A percentile compares a stretch with the other conserved stretches of the same genome.
These are phyloP conservation scores for Leptoxyphium fumago DNA, from an alignment of 2,329 filamentous ascomycete species.

Conservation along the genomic window DNA sequence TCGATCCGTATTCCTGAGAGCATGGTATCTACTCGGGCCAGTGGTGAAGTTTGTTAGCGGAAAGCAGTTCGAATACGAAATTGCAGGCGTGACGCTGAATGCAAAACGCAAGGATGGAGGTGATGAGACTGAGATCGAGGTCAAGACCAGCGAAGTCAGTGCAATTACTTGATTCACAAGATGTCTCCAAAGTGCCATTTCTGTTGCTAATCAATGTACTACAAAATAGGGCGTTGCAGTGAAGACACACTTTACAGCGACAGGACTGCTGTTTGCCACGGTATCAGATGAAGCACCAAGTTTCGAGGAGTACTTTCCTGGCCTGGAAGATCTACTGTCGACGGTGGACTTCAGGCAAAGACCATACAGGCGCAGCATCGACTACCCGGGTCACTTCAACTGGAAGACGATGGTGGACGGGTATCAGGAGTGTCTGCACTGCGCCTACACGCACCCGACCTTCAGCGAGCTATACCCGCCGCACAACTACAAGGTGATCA, in stretches of 20 bases:
- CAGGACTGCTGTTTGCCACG: conserved; percentile 38
- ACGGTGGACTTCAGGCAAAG: conserved; percentile 40
- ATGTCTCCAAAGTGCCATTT: no score
- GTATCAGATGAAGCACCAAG: conserved; percentile 32
- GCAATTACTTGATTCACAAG: no score
- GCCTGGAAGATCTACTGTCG: conserved; percentile 33
- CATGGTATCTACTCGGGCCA: conserved; percentile 26
- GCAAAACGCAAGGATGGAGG: conserved; percentile 23
- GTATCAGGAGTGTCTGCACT: conserved; percentile 39
- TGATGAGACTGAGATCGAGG: conserved; percentile 25
- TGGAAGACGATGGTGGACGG: conserved; percentile 48
- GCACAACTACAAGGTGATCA: conserved; percentile 40
- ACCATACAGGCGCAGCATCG: conserved; percentile 37
- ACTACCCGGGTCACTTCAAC: conserved; percentile 43
- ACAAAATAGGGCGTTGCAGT: conserved; percentile 18
- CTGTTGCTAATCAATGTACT: no score
- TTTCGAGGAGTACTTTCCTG: conserved; percentile 40
- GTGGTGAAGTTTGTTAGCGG: conserved; percentile 34
- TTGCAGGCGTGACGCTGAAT: conserved; percentile 32
- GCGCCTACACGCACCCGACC: conserved; percentile 38
- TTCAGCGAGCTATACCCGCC: conserved; percentile 42
- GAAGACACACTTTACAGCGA: conserved; percentile 30
- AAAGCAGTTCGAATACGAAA: conserved; percentile 33
- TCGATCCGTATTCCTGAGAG: conserved; percentile 26
- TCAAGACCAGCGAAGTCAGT: conserved; percentile 7